Percentiles rank a stretch among this genome's conserved stretches.
These are phyloP conservation scores for Exophiala lecanii-corni DNA, from an alignment of 2,329 filamentous ascomycete species.

Conservation along the genomic window DNA sequence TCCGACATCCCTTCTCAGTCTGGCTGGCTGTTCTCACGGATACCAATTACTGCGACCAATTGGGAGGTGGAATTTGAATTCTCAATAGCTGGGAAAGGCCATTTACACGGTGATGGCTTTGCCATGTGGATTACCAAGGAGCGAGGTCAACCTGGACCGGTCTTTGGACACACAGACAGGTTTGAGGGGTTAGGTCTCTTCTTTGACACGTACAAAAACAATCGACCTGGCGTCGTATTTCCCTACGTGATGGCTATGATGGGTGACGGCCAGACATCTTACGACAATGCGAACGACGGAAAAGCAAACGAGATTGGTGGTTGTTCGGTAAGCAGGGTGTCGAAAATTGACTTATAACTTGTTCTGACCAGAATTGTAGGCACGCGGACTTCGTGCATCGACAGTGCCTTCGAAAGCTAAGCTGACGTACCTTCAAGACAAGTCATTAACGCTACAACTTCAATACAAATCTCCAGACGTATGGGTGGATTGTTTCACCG, in stretches of 20 bases:
- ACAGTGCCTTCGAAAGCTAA: constrained; percentile 76
- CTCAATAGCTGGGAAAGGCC: constrained; percentile 82
- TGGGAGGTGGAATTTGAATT: constrained; percentile 98
- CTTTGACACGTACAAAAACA: constrained; percentile 99
- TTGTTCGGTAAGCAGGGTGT: constrained; percentile 74
- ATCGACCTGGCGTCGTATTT: constrained; percentile 89
- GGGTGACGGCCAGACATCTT: constrained; percentile 80
- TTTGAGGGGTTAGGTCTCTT: constrained; percentile 96
- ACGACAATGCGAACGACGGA: constrained; percentile 92
- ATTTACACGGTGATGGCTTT: constrained; percentile 92
- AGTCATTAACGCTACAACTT: constrained; percentile 81
- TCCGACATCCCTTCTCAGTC: constrained; percentile 84
- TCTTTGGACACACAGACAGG: constrained; percentile 81
- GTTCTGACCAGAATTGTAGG: too few relatives aligned
- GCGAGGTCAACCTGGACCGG: constrained; percentile 70
- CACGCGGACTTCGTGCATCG: constrained; percentile 79
- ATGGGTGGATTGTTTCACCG: constrained; percentile 86
- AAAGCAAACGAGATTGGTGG: constrained; percentile 90
- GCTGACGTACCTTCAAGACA: constrained; percentile 95
- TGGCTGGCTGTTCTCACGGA: constrained; percentile 90
- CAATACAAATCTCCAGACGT: constrained; percentile 88
- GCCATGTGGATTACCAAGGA: constrained; percentile 98
- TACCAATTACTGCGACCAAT: constrained; percentile 94
- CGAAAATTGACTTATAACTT: too few relatives aligned
- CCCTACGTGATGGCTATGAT: constrained; percentile 99